Conservation (phyloP, 257 asterid species). For the Jasminum sambac region DNA sequence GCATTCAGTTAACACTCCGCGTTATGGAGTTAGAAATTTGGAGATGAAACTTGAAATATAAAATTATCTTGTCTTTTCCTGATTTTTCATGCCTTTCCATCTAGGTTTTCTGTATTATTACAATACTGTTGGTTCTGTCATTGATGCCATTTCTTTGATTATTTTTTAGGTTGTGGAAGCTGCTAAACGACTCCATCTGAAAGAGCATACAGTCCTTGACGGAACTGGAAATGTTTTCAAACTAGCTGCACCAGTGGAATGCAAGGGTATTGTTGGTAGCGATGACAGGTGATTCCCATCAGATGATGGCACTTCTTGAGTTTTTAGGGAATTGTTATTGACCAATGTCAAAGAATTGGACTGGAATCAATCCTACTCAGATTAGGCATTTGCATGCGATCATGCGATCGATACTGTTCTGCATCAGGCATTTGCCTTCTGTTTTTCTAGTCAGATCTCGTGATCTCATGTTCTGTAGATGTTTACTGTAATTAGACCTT, state of each 20-base stretch:
- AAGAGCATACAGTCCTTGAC: slow-evolving; percentile 85
- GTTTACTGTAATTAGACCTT: background rate
- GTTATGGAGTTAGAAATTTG: background rate
- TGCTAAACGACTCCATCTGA: slow-evolving; percentile 86
- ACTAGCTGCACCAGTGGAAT: slow-evolving; percentile 97
- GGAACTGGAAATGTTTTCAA: slow-evolving; percentile 76
- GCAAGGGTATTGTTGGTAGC: slow-evolving; percentile 99
- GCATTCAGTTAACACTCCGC: background rate
- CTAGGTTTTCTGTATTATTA: background rate
- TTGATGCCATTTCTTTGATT: background rate
- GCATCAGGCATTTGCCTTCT: background rate
- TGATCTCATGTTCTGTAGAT: background rate
- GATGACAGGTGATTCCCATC: slow-evolving; percentile 74
- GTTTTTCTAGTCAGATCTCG: background rate
- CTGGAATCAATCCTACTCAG: background rate
- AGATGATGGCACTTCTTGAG: slow-evolving; percentile 6
- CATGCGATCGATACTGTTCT: background rate
- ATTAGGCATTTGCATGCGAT: background rate
- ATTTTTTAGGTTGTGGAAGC: slow-evolving; percentile 75
- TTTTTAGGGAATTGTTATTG: background rate
- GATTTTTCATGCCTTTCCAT: background rate
- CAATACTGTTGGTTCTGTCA: background rate
- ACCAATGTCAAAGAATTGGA: background rate
- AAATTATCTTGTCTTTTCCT: background rate
- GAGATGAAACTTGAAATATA: background rate